Percentiles rank a stretch among this genome's conserved stretches.
phyloP scores from a whole-genome alignment of 345 rosid species.

The Aquilaria yunnanensis region DNA sequence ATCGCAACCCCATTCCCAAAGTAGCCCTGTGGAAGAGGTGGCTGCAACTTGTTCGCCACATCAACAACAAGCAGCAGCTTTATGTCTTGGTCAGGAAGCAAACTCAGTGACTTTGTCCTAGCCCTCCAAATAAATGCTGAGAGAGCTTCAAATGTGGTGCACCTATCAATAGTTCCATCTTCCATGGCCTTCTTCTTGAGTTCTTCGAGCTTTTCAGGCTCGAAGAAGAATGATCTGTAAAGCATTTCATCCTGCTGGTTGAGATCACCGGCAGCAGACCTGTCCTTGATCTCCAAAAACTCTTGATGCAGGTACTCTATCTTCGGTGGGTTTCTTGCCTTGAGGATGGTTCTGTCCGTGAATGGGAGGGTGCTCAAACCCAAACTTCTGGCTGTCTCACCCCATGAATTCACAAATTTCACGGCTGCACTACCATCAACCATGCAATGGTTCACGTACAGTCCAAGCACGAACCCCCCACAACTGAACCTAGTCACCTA shows the following conservation, averaged over 20 bases:
- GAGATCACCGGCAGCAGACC: slow-evolving; percentile 30
- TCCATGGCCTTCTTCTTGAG: slow-evolving; percentile 50
- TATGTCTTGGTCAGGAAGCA: slow-evolving; percentile 48
- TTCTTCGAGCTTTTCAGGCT: slow-evolving; percentile 48
- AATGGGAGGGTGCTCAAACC: slow-evolving; percentile 46
- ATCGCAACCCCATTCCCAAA: slow-evolving; percentile 75
- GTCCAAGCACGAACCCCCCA: slow-evolving; percentile 72
- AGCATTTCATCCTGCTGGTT: slow-evolving; percentile 34
- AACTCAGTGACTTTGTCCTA: slow-evolving; percentile 55
- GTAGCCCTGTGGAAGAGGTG: slow-evolving; percentile 63
- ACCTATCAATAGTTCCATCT: slow-evolving; percentile 32
- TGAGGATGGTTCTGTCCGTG: slow-evolving; percentile 43
- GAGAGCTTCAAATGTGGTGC: slow-evolving; percentile 67
- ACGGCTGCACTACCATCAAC: slow-evolving; percentile 69
- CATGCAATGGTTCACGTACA: slow-evolving; percentile 68
- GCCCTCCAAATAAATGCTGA: slow-evolving; percentile 79
- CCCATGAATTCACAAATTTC: slow-evolving; percentile 75
- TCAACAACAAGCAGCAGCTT: slow-evolving; percentile 80
- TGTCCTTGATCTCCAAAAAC: slow-evolving; percentile 49
- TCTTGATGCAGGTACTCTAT: slow-evolving; percentile 49
- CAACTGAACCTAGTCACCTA: slow-evolving; percentile 70
- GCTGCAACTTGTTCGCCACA: slow-evolving; percentile 58
- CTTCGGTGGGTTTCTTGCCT: slow-evolving; percentile 42
- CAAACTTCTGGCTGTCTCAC: slow-evolving; percentile 59
- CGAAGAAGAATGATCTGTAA: slow-evolving; percentile 63